A percentile compares a stretch with the other conserved stretches of the same genome.
Evolutionary conservation across 306 rosid species (phyloP).

Genomic region (Cicer bijugum): DNA sequence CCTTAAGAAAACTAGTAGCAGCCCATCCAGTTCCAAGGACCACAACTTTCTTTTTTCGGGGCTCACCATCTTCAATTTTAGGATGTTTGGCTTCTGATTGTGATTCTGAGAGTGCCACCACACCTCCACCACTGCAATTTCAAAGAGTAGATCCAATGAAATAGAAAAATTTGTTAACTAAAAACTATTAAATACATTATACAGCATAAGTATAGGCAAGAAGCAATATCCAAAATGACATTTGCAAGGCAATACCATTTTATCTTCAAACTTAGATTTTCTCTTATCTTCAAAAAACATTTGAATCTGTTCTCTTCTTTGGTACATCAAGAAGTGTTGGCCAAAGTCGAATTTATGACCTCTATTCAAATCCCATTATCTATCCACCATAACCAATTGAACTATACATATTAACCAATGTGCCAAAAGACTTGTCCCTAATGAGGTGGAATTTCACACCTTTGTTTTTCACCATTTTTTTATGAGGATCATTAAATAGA

Average conservation of each 20-base stretch:
- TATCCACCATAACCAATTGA: background rate
- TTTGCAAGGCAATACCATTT: background rate
- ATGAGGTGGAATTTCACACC: too few species aligned
- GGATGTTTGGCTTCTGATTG: conserved; percentile 53
- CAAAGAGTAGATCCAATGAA: conserved; percentile 24
- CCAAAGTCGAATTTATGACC: too few species aligned
- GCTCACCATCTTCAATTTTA: conserved; percentile 42
- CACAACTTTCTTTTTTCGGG: conserved; percentile 70
- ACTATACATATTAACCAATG: background rate
- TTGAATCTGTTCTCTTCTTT: background rate
- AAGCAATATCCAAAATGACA: background rate
- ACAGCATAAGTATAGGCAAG: conserved; percentile 34
- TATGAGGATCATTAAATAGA: too few species aligned
- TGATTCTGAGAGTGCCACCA: conserved; percentile 79
- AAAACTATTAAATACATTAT: conserved; percentile 21
- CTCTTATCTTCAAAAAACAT: conserved; percentile 20
- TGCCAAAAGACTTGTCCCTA: background rate
- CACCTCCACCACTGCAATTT: conserved; percentile 81
- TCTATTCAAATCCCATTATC: background rate
- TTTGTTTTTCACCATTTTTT: too few species aligned
- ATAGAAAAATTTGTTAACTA: conserved; percentile 1
- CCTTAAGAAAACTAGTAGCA: conserved; percentile 89
- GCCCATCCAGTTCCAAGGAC: conserved; percentile 99
- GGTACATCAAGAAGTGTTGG: background rate
- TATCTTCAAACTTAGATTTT: conserved; percentile 7